A percentile compares a stretch with the other conserved stretches of the same genome.
These are phyloP conservation scores for Silene conica DNA, from an alignment of 148 eudicot genomes.

Conservation along the genomic window DNA sequence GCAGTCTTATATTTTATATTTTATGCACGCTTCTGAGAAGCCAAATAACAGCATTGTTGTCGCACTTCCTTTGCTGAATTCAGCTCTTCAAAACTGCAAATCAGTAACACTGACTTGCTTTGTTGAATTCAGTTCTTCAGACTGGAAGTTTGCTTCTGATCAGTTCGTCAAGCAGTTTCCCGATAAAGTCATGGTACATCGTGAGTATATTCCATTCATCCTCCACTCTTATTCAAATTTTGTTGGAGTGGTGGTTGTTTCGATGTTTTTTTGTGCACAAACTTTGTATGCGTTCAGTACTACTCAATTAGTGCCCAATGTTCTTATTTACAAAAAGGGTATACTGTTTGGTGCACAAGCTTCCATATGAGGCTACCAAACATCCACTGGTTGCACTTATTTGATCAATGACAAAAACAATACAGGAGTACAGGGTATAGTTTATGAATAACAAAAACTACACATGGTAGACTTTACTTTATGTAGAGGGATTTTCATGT, in stretches of 20 bases:
- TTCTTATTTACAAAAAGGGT: background rate
- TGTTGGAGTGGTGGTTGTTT: background rate
- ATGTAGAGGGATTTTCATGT: background rate
- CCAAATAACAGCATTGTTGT: background rate
- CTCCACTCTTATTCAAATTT: background rate
- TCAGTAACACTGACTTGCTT: background rate
- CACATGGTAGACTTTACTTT: background rate
- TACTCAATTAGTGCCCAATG: background rate
- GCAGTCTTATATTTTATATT: background rate
- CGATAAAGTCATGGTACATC: constrained; percentile 70
- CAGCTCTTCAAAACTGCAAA: too few relatives aligned
- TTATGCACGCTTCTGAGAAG: background rate
- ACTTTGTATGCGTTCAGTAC: background rate
- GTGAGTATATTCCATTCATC: constrained; percentile 38
- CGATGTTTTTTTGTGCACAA: background rate
- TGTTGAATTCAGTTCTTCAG: constrained; percentile 52
- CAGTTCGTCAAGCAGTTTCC: constrained; percentile 76
- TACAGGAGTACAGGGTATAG: too few relatives aligned
- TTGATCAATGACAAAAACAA: too few relatives aligned
- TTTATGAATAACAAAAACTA: too few relatives aligned
- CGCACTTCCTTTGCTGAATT: too few relatives aligned
- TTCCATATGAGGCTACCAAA: background rate
- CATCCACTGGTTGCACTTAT: too few relatives aligned
- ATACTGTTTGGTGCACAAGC: background rate
- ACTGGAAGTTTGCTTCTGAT: constrained; percentile 86